Evolutionary conservation across 2,329 filamentous ascomycete genomes (phyloP).

Genomic region (Rhinocladiella similis): DNA sequence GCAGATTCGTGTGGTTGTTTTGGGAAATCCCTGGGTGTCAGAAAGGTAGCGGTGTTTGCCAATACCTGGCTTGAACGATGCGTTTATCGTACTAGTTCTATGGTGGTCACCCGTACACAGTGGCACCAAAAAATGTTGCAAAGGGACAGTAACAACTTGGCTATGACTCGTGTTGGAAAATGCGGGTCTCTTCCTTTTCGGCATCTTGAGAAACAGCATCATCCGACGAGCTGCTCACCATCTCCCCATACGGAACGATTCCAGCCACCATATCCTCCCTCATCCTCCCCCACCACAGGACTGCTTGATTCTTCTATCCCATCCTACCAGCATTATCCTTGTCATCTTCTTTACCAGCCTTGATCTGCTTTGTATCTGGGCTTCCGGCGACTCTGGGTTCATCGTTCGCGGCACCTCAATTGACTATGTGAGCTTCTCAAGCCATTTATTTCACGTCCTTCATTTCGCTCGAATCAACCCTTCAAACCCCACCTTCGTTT

Average conservation of each 20-base stretch:
- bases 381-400: too few relatives aligned
- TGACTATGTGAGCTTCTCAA: constrained; percentile 15
- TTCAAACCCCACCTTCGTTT: constrained; percentile 7
- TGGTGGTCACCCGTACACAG: neutral
- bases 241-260: too few relatives aligned
- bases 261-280: neutral
- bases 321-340: neutral
- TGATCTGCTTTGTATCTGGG: neutral
- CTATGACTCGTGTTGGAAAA: neutral
- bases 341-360: neutral
- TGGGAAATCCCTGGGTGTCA: neutral
- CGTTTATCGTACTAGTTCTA: too few relatives aligned
- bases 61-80: too few relatives aligned
- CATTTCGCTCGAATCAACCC: neutral
- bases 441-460: constrained; percentile 2
- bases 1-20: neutral
- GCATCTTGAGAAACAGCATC: neutral
- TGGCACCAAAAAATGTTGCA: neutral
- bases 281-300: neutral
- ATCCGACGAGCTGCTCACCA: neutral
- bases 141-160: neutral
- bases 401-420: neutral
- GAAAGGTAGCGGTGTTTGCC: neutral
- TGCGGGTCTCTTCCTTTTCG: too few relatives aligned
- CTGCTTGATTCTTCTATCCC: neutral